These are phyloP conservation scores for Rhynchospora breviuscula DNA, from an alignment of 176 grass and related monocot genomes.

Conservation along the genomic window DNA sequence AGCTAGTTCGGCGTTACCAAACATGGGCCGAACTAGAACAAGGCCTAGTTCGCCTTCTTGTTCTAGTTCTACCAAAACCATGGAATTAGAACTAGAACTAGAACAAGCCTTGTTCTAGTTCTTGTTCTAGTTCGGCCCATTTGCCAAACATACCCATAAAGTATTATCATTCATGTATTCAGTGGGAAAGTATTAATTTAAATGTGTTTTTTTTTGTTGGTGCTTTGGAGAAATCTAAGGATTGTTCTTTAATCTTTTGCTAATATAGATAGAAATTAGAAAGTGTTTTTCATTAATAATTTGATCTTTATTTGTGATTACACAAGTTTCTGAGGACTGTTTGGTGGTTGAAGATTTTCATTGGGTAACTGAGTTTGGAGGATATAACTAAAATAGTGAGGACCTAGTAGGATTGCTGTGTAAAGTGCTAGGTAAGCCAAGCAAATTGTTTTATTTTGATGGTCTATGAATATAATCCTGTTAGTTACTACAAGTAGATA, in stretches of 20 bases:
- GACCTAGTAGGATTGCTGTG: background rate
- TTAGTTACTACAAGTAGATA: background rate
- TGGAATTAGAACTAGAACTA: too few relatives aligned
- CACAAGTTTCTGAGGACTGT: background rate
- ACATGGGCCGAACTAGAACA: too few relatives aligned
- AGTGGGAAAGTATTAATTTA: conserved; percentile 8
- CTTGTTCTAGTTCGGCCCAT: too few relatives aligned
- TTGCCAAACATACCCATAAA: too few relatives aligned
- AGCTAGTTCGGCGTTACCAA: too few relatives aligned
- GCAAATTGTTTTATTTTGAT: background rate
- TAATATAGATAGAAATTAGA: background rate
- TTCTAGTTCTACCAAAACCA: too few relatives aligned
- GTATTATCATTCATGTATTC: background rate
- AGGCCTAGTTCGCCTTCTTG: too few relatives aligned
- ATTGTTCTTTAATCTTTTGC: background rate
- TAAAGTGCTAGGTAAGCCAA: background rate
- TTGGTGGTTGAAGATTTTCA: background rate
- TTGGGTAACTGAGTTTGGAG: background rate
- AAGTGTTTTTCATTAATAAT: background rate
- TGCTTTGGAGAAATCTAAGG: conserved; percentile 3
- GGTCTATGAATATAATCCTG: background rate
- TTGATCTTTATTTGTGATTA: background rate
- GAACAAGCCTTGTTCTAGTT: too few relatives aligned
- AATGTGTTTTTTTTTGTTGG: background rate
- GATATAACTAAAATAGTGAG: background rate